Conservation (phyloP, 495 filamentous ascomycete genomes). For the Staphylotrichum longicolle region DNA sequence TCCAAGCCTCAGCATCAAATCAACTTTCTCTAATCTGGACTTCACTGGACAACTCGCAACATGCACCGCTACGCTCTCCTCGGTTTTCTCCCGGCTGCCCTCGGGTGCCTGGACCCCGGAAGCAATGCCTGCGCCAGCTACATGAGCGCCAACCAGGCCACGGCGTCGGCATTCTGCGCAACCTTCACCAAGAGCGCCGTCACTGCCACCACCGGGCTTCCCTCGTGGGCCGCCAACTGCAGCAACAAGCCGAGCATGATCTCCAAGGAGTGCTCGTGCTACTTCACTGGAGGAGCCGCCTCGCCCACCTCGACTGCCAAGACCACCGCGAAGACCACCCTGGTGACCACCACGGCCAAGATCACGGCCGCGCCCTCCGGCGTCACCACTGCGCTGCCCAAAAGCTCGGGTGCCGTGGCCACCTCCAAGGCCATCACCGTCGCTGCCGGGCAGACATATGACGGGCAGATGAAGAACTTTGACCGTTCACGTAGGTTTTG, state of each 20-base stretch:
- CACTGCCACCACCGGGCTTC: constrained; percentile 4
- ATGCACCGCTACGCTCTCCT: constrained; percentile 17
- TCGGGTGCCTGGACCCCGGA: constrained; percentile 7
- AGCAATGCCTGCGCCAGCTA: constrained; percentile 17
- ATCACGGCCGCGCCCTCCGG: neutral
- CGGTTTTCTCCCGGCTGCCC: constrained; percentile 11
- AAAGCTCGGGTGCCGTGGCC: constrained; percentile 22
- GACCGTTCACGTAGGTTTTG: constrained; percentile 37
- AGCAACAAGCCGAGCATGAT: constrained; percentile 14
- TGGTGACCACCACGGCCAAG: constrained; percentile 9
- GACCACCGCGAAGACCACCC: neutral
- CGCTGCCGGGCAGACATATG: constrained; percentile 42
- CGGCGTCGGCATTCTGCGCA: constrained; percentile 12
- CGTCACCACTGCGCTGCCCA: constrained; percentile 29
- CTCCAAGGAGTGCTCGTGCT: constrained; percentile 19
- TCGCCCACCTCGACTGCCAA: constrained; percentile 1
- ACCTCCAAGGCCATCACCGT: constrained; percentile 32
- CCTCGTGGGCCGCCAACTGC: constrained; percentile 15
- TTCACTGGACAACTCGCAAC: neutral
- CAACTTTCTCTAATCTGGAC: neutral
- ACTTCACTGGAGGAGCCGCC: constrained; percentile 5
- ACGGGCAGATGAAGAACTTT: constrained; percentile 47
- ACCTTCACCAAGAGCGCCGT: constrained; percentile 13
- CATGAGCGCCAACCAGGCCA: constrained; percentile 13
- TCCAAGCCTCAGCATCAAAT: neutral